A percentile compares a stretch with the other conserved stretches of the same genome.
Evolutionary conservation across 768 basidiomycete genomes (phyloP).

Genomic region (Lentinus brumalis): DNA sequence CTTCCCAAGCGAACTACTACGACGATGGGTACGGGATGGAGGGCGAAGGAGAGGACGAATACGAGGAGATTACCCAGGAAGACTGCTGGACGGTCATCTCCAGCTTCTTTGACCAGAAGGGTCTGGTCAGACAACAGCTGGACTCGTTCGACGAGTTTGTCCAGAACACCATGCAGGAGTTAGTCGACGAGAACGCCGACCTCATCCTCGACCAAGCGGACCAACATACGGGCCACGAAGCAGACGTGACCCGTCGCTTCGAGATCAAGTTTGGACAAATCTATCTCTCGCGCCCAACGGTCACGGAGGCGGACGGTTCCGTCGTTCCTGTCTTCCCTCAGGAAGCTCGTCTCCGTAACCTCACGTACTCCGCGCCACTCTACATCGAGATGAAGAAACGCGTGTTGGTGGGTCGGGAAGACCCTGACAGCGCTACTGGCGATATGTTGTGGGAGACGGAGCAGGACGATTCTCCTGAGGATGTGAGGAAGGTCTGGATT

Average conservation of each 20-base stretch:
- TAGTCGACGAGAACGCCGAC: slow-evolving; percentile 95
- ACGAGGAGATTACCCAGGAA: slow-evolving; percentile 86
- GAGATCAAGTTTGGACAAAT: slow-evolving; percentile 98
- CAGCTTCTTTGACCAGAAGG: slow-evolving; percentile 96
- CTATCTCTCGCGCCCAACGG: slow-evolving; percentile 91
- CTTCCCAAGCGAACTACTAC: slow-evolving; percentile 36
- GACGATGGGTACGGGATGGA: slow-evolving; percentile 60
- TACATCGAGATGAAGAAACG: slow-evolving; percentile 95
- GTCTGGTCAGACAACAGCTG: slow-evolving; percentile 95
- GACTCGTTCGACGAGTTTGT: slow-evolving; percentile 99
- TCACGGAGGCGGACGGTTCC: slow-evolving; percentile 94
- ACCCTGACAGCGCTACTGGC: slow-evolving; percentile 78
- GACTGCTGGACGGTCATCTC: slow-evolving; percentile 96
- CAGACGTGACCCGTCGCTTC: slow-evolving; percentile 84
- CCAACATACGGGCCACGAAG: slow-evolving; percentile 89
- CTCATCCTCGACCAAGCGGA: slow-evolving; percentile 95
- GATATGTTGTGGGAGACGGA: slow-evolving; percentile 79
- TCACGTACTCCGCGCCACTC: slow-evolving; percentile 94
- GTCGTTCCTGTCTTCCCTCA: slow-evolving; percentile 95
- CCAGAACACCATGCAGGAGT: slow-evolving; percentile 98
- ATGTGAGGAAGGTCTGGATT: slow-evolving; percentile 87
- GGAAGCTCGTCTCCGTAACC: slow-evolving; percentile 90
- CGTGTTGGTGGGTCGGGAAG: slow-evolving; percentile 77
- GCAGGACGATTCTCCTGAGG: slow-evolving; percentile 61
- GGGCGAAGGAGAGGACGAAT: slow-evolving; percentile 56